These are phyloP conservation scores for Podaxis sp. DNA, from an alignment of 768 basidiomycete species.

Conservation along the genomic window DNA sequence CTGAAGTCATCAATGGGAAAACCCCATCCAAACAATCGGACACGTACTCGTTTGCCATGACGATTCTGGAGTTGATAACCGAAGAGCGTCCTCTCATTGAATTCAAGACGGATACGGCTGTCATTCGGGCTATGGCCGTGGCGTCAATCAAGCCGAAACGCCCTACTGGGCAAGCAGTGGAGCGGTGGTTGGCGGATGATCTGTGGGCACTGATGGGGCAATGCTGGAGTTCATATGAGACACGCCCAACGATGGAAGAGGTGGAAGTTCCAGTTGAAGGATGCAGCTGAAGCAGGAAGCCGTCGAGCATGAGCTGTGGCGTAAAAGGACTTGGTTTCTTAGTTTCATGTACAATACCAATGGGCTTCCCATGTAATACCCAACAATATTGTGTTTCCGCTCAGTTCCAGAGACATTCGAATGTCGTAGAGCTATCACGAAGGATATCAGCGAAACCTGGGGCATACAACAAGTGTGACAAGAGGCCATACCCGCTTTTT, in stretches of 20 bases:
- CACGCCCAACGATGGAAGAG: conserved; percentile 41
- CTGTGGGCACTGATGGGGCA: conserved; percentile 46
- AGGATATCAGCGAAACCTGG: too few species aligned
- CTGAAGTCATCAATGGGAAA: conserved; percentile 51
- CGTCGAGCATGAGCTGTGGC: neutral
- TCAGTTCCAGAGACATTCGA: too few species aligned
- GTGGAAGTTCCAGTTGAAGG: conserved; percentile 24
- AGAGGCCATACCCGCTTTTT: too few species aligned
- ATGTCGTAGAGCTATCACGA: too few species aligned
- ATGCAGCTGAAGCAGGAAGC: neutral
- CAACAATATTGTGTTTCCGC: too few species aligned
- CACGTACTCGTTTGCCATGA: conserved; percentile 61
- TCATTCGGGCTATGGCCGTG: conserved; percentile 44
- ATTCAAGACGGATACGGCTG: conserved; percentile 46
- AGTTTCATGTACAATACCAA: neutral
- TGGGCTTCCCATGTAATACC: neutral
- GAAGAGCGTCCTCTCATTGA: conserved; percentile 51
- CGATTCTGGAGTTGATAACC: conserved; percentile 57
- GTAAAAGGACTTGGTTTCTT: neutral
- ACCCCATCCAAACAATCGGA: conserved; percentile 49
- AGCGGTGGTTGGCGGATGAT: conserved; percentile 42
- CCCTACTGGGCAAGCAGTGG: conserved; percentile 34
- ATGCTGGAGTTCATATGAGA: conserved; percentile 45
- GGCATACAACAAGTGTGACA: too few species aligned
- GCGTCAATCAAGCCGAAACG: conserved; percentile 31